Evolutionary conservation across 805 yeast species (phyloP).

Genomic region (Sugiyamaella valdiviana): DNA sequence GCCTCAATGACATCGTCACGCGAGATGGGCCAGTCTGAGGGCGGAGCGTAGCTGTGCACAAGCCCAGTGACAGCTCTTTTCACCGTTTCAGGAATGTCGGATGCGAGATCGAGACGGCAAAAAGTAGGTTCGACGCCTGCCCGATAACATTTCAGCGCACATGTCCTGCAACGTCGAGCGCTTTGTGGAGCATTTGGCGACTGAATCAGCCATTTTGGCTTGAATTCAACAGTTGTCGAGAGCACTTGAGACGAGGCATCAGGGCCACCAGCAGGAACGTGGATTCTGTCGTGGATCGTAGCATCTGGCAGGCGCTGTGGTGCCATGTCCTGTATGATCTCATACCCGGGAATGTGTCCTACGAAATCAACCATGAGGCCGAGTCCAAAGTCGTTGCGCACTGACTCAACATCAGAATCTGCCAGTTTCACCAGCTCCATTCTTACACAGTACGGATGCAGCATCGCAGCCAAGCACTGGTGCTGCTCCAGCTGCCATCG

Average conservation of each 20-base stretch:
- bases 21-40: constrained; percentile 4
- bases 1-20: background rate
- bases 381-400: background rate
- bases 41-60: constrained; percentile 1
- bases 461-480: constrained; percentile 23
- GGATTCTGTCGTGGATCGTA: background rate
- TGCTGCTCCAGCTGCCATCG: constrained; percentile 32
- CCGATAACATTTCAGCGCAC: constrained; percentile 41
- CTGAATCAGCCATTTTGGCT: constrained; percentile 57
- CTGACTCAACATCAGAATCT: background rate
- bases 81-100: constrained; percentile 27
- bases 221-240: constrained; percentile 40
- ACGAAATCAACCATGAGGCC: constrained; percentile 11
- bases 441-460: constrained; percentile 4
- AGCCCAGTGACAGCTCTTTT: constrained; percentile 1
- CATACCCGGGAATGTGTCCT: background rate
- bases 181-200: constrained; percentile 36
- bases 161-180: constrained; percentile 47
- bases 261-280: too few species aligned
- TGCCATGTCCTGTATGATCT: background rate
- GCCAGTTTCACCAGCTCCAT: constrained; percentile 5
- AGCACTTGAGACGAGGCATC: background rate
- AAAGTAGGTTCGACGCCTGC: constrained; percentile 35
- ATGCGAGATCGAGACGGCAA: constrained; percentile 44
- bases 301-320: background rate